Evolutionary conservation across 1,139 yeast species (phyloP), one percentile per base, ranked within the genome.

Genomic region (Geotrichum aggregatum): DNA sequence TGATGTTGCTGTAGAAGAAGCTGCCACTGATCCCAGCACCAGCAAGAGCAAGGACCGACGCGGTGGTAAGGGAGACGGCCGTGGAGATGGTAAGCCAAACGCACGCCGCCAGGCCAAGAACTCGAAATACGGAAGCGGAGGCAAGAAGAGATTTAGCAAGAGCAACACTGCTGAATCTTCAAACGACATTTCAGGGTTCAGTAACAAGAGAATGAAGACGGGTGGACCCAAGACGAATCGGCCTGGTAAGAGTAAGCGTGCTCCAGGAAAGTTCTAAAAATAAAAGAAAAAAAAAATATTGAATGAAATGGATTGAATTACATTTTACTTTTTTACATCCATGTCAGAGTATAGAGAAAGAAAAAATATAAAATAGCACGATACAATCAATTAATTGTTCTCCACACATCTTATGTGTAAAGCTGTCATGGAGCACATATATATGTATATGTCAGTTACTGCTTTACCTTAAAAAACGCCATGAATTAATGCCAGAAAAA

Each of bases 1-100:
- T 55, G 75, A 71, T 45, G 76, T 92, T 63, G 97, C 96, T 40
- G 79, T 92, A 59, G 98, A 91, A 71, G 98, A 91, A 69, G 91
- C 91, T 45, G 78, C 86, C n/a, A 79, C 77, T 34, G 75, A 76
- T 26, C 70, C 69, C 26, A 73, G 71, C 55, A n/a, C n/a, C n/a
- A n/a, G 72, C 71, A 52, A 38, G 49, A 68, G 68, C 44, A 7
- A 11, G 48, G 13, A 46, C 52, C 28, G 55, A 11, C 41, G 51
- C 18, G 49, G 55, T 18, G 48, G 56, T n/a, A 42, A 56, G 43
- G 28, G 28, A 5, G 7, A 8, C 5, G 68, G 67, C 35, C 66
- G 65, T 59, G 28, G 28, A 5, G 66, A 75, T 69, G 68, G 71
- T 45, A 80, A 77, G 67, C 81, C 84, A 52, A 83, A 82, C 64